These are phyloP conservation scores for Pythium apleroticum DNA, from an alignment of 352 stramenopile genomes.

Conservation along the genomic window DNA sequence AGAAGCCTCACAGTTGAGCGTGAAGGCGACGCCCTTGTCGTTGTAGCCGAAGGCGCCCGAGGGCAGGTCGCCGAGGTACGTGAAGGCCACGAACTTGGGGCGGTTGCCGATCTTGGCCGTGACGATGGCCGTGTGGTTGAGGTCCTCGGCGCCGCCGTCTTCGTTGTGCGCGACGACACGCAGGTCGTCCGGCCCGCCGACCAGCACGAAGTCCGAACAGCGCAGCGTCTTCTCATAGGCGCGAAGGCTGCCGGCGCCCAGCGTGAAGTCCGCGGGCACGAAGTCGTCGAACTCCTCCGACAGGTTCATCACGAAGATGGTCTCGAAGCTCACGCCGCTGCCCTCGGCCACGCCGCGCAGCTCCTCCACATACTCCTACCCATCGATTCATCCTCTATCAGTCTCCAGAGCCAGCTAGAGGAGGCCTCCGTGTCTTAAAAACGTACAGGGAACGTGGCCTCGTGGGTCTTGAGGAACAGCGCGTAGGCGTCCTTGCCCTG, in stretches of 20 bases:
- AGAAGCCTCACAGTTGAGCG: conserved; percentile 66
- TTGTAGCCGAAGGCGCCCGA: conserved; percentile 77
- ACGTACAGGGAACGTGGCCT: conserved; percentile 52
- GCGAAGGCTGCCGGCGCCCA: conserved; percentile 14
- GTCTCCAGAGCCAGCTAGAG: not conserved
- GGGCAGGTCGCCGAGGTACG: conserved; percentile 70
- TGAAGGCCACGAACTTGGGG: conserved; percentile 68
- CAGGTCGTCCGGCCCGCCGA: conserved; percentile 32
- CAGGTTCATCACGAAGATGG: conserved; percentile 74
- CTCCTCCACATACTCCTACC: conserved; percentile 66
- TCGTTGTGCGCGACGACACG: conserved; percentile 74
- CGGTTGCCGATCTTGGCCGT: conserved; percentile 49
- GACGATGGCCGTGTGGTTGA: conserved; percentile 69
- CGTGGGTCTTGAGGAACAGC: conserved; percentile 49
- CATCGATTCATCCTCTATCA: not conserved
- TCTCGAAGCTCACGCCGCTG: conserved; percentile 58
- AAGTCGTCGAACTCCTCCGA: conserved; percentile 71
- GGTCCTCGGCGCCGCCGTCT: conserved; percentile 46
- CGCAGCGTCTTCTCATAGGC: conserved; percentile 38
- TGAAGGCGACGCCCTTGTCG: conserved; percentile 65
- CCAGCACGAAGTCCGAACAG: conserved; percentile 73
- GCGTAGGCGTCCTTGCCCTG: conserved; percentile 39
- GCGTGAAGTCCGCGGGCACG: conserved; percentile 43
- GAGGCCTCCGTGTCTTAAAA: not conserved
- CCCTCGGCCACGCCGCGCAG: conserved; percentile 59